These are phyloP conservation scores for Berberis thunbergii DNA, from an alignment of 164 flowering plant species.

Conservation along the genomic window DNA sequence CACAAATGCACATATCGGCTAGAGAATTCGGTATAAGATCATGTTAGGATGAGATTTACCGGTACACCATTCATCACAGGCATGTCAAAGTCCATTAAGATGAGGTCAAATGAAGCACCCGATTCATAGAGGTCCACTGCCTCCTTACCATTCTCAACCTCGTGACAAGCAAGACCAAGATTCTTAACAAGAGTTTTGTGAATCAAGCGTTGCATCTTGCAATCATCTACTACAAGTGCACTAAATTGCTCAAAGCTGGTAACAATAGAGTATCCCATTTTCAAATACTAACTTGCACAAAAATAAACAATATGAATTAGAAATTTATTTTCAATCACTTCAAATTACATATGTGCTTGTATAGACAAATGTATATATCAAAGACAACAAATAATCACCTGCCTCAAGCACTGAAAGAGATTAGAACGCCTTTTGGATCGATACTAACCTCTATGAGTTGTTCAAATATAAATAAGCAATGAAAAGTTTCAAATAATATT, in stretches of 20 bases:
- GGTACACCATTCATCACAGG: neutral
- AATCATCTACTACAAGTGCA: constrained; percentile 1
- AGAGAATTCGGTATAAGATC: neutral
- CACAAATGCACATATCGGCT: neutral
- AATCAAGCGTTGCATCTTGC: neutral
- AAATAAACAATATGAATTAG: no score
- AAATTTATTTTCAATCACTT: no score
- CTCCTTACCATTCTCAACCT: constrained; percentile 5
- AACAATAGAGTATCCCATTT: no score
- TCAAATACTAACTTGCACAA: no score
- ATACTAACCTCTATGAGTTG: no score
- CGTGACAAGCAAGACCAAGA: neutral
- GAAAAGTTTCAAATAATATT: no score
- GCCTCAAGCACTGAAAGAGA: no score
- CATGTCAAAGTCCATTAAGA: constrained; percentile 4
- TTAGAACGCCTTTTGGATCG: no score
- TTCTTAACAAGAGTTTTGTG: neutral
- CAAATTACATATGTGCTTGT: no score
- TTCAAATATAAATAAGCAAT: no score
- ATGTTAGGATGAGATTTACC: neutral
- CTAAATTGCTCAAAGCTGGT: neutral
- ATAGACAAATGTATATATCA: no score
- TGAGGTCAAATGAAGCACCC: neutral
- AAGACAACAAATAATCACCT: no score
- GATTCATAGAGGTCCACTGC: constrained; percentile 2